Conservation (phyloP, 306 rosid genomes). For the Glycine tomentella region DNA sequence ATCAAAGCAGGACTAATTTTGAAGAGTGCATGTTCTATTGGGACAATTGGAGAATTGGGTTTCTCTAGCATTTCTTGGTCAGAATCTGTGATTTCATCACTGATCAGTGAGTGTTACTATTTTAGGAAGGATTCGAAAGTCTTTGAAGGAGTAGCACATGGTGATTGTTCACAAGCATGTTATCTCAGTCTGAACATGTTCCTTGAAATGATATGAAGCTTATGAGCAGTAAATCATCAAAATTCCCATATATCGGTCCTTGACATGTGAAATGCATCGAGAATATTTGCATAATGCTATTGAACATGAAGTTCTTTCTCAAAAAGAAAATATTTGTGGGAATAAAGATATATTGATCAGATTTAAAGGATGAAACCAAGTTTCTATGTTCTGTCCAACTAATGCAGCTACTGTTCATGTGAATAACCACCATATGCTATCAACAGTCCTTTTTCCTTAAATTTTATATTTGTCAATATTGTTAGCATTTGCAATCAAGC, state of each 20-base stretch:
- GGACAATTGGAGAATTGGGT: too few species aligned
- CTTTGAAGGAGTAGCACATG: neutral
- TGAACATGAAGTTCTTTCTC: neutral
- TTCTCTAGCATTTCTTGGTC: too few species aligned
- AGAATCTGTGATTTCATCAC: too few species aligned
- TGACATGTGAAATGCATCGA: neutral
- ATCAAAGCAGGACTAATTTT: too few species aligned
- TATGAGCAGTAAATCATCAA: neutral
- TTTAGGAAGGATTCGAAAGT: neutral
- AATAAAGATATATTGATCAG: neutral
- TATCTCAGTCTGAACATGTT: neutral
- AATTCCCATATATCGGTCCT: neutral
- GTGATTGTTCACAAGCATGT: neutral
- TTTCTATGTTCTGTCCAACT: neutral
- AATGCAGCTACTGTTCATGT: neutral
- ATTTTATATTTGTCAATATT: neutral
- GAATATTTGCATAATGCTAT: neutral
- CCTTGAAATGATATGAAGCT: neutral
- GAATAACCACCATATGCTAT: conserved; percentile 1
- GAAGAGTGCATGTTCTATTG: neutral
- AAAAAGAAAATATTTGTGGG: neutral
- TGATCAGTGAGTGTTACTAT: too few species aligned
- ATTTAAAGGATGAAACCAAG: neutral
- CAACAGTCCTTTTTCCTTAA: neutral
- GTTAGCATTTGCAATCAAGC: conserved; percentile 4